phyloP scores from a whole-genome alignment of 305 asterid species.

The Euphrasia arctica region DNA sequence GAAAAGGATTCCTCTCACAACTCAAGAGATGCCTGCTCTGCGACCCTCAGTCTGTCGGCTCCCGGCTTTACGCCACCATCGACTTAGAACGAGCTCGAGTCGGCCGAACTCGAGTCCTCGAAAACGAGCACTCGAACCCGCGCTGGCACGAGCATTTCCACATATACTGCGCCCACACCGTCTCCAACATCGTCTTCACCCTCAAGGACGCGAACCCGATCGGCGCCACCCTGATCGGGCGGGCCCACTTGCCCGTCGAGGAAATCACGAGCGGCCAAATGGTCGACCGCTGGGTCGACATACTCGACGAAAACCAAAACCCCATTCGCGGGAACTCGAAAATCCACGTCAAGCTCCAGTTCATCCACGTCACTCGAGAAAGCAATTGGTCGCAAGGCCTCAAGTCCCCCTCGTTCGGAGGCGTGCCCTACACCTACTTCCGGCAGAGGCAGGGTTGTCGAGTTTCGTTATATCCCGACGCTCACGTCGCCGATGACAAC shows the following conservation, averaged over 20 bases:
- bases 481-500: conserved; percentile 51
- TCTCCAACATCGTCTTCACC: conserved; percentile 62
- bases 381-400: conserved; percentile 72
- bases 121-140: conserved; percentile 51
- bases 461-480: conserved; percentile 68
- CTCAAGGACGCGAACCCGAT: conserved; percentile 55
- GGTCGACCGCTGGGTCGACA: conserved; percentile 58
- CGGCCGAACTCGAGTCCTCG: conserved; percentile 56
- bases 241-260: conserved; percentile 64
- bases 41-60: conserved; percentile 54
- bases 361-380: conserved; percentile 41
- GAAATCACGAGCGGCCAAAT: conserved; percentile 42
- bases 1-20: conserved; percentile 42
- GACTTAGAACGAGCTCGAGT: conserved; percentile 75
- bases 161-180: conserved; percentile 65
- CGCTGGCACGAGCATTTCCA: conserved; percentile 63
- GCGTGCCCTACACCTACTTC: conserved; percentile 65
- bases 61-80: conserved; percentile 65
- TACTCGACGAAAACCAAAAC: conserved; percentile 47
- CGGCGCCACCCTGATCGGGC: conserved; percentile 76
- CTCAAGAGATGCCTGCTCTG: conserved; percentile 61
- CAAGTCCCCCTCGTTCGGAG: conserved; percentile 39
- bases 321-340: conserved; percentile 55
- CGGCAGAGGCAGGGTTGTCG: conserved; percentile 60
- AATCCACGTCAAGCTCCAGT: conserved; percentile 62